phyloP scores from a whole-genome alignment of 2,329 filamentous ascomycete species.

The Stagonosporopsis rhizophila region DNA sequence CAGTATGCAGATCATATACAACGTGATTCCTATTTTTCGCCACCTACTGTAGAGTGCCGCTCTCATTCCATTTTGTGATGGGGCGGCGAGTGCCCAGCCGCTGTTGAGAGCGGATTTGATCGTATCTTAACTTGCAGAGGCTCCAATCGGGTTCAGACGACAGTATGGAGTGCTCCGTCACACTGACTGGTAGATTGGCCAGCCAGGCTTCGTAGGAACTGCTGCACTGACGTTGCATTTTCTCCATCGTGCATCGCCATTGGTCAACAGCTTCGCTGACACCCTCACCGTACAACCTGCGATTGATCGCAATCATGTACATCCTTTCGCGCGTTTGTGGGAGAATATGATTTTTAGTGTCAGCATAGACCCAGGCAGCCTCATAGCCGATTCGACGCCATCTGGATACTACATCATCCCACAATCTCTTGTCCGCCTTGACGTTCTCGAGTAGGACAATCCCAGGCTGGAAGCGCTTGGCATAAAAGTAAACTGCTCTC shows the following conservation, averaged over 20 bases:
- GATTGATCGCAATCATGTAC: constrained; percentile 57
- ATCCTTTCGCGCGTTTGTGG: constrained; percentile 67
- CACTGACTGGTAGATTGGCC: constrained; percentile 60
- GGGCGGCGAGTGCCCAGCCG: constrained; percentile 63
- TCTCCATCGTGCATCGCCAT: constrained; percentile 57
- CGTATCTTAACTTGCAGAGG: constrained; percentile 66
- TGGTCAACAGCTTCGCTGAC: constrained; percentile 19
- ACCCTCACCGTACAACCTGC: constrained; percentile 24
- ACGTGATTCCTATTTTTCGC: neutral
- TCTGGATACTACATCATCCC: constrained; percentile 58
- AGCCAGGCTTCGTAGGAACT: constrained; percentile 69
- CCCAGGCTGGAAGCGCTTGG: constrained; percentile 61
- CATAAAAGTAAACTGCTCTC: constrained; percentile 66
- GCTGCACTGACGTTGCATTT: constrained; percentile 65
- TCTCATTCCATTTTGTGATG: constrained; percentile 66
- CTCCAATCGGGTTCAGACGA: constrained; percentile 58
- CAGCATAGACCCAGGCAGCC: constrained; percentile 58
- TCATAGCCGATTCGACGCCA: constrained; percentile 64
- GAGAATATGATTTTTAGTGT: constrained; percentile 75
- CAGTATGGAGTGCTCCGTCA: constrained; percentile 48
- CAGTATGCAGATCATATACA: neutral
- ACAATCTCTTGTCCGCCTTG: constrained; percentile 58
- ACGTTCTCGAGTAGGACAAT: constrained; percentile 80
- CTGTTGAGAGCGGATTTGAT: constrained; percentile 59
- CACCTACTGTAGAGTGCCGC: constrained; percentile 54